Evolutionary conservation across 495 filamentous ascomycete genomes (phyloP).

Genomic region (Daldinia childiae): DNA sequence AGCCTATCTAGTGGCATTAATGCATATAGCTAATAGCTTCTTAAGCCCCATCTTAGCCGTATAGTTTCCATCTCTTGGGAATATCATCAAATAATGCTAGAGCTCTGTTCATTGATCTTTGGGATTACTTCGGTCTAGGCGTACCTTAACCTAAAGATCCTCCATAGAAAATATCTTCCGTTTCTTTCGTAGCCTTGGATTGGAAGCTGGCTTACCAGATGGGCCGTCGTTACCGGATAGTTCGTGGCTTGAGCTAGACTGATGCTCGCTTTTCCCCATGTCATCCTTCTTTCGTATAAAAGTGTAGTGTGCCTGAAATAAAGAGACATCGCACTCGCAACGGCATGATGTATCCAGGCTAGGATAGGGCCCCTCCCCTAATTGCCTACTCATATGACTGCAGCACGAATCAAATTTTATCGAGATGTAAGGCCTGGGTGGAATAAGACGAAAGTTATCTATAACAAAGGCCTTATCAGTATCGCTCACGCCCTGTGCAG

Average conservation of each 20-base stretch:
- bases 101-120: too few species aligned
- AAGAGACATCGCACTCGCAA: not conserved
- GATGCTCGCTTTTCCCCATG: not conserved
- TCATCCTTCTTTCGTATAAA: not conserved
- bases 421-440: not conserved
- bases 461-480: conserved; percentile 53
- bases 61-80: not conserved
- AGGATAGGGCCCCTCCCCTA: not conserved
- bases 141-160: not conserved
- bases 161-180: not conserved
- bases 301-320: not conserved
- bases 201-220: not conserved
- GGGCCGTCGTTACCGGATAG: not conserved
- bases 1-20: not conserved
- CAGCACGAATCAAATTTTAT: not conserved
- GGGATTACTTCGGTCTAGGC: too few species aligned
- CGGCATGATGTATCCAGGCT: not conserved
- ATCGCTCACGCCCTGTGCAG: conserved; percentile 40
- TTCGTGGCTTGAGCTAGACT: not conserved
- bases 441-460: not conserved
- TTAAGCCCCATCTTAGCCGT: not conserved
- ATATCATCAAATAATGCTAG: too few species aligned
- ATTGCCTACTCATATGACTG: too few species aligned
- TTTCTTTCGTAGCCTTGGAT: not conserved
- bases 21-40: not conserved